phyloP scores from a whole-genome alignment of 257 asterid species.

The Linaria vulgaris region DNA sequence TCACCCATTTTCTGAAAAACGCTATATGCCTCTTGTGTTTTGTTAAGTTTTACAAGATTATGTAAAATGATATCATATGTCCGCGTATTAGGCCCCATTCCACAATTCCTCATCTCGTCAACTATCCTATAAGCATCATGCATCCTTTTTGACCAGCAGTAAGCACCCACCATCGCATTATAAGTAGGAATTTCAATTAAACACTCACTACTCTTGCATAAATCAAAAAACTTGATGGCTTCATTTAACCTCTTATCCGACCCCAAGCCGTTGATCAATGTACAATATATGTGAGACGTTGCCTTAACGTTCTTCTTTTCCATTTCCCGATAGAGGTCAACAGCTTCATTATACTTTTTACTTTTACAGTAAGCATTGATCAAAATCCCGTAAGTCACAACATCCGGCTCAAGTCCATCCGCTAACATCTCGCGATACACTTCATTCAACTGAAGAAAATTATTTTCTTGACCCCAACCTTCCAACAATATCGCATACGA shows the following conservation, averaged over 20 bases:
- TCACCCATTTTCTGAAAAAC: constrained; percentile 57
- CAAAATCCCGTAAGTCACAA: constrained; percentile 72
- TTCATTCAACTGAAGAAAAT: constrained; percentile 58
- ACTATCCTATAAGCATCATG: constrained; percentile 51
- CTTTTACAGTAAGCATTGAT: constrained; percentile 68
- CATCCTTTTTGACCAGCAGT: constrained; percentile 63
- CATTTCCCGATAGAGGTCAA: constrained; percentile 55
- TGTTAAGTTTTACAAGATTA: constrained; percentile 50
- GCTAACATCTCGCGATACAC: constrained; percentile 70
- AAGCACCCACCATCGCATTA: constrained; percentile 82
- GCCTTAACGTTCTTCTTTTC: constrained; percentile 48
- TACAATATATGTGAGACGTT: constrained; percentile 80
- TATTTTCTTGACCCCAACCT: constrained; percentile 77
- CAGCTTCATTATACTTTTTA: constrained; percentile 47
- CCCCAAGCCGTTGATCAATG: constrained; percentile 81
- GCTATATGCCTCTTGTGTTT: constrained; percentile 54
- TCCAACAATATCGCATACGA: constrained; percentile 67
- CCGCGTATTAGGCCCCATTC: constrained; percentile 71
- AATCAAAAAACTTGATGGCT: constrained; percentile 59
- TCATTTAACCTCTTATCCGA: constrained; percentile 58
- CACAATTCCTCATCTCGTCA: constrained; percentile 60
- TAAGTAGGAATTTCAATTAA: constrained; percentile 63
- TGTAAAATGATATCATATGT: constrained; percentile 72
- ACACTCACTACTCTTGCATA: constrained; percentile 45
- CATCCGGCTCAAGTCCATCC: constrained; percentile 70